Evolutionary conservation across 2,329 filamentous ascomycete species (phyloP).

Genomic region (Cladophialophora chaetospira): DNA sequence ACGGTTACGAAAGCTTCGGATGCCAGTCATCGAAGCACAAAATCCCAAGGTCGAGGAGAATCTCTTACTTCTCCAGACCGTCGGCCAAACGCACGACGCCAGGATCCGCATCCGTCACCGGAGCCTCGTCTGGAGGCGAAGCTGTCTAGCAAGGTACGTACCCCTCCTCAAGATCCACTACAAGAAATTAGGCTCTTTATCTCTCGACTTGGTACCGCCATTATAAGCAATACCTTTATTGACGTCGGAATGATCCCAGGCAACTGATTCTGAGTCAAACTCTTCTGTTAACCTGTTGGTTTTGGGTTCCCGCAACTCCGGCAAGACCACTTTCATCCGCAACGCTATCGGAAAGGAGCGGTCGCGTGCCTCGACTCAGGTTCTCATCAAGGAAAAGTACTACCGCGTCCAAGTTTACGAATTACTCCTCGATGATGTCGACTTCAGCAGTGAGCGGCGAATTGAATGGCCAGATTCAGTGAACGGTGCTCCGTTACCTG

Average conservation of each 20-base stretch:
- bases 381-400: constrained; percentile 57
- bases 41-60: constrained; percentile 25
- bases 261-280: constrained; percentile 32
- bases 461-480: constrained; percentile 55
- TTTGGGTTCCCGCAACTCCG: constrained; percentile 55
- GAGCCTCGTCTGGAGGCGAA: constrained; percentile 15
- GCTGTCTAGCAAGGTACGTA: constrained; percentile 22
- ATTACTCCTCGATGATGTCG: constrained; percentile 55
- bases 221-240: constrained; percentile 8
- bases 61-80: constrained; percentile 14
- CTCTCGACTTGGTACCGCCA: too few species aligned
- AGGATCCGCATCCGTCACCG: constrained; percentile 8
- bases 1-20: constrained; percentile 24
- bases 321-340: constrained; percentile 63
- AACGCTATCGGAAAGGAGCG: constrained; percentile 54
- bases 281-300: constrained; percentile 62
- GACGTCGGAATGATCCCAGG: constrained; percentile 13
- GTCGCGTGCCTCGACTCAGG: constrained; percentile 45
- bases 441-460: constrained; percentile 50
- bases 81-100: constrained; percentile 8
- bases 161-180: background rate
- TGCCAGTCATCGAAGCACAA: constrained; percentile 21
- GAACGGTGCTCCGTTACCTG: constrained; percentile 69
- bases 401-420: constrained; percentile 62
- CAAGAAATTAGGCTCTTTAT: background rate